Base-by-base conservation (phyloP, 2,329 filamentous ascomycete genomes). In the Ophiostoma perfectum region DNA sequence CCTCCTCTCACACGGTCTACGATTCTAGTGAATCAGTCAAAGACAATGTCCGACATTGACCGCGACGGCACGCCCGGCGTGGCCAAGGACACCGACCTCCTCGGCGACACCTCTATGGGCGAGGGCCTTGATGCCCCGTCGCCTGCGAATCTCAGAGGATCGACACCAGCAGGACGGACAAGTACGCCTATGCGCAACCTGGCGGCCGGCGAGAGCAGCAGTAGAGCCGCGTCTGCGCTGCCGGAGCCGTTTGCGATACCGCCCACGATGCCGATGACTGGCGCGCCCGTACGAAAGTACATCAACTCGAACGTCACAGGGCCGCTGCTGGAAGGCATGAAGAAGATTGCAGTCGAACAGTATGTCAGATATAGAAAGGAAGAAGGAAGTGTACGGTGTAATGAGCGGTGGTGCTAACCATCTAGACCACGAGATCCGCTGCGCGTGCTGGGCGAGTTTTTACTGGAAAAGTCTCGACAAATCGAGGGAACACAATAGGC, bases 261-360 rank as follows among this genome's bases (percentile, higher is more conserved):
- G 1, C 78, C 82, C 12, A 84, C 89, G 74, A 83, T 87, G 14
- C 82, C 85, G 1, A 78, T 83, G 1, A 88, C 91, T 74, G 89
- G 90, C 64, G 90, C 89, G 36, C 86, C 88, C 0, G 86, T 87
- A 5, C 84, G 90, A 62, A 84, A 86, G 73, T 93, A 92, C 76
- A 78, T 93, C 73, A 92, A 92, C 74, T 82, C 83, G 65, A 90
- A 88, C 73, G 84, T 93, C 55, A 90, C 89, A 0, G 85, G 85
- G 0, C 83, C 85, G 39, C 74, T 93, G 69, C 78, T 92, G 52
- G 89, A 92, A 74, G 90, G 89, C 38, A 90, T 93, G 88, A 92
- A 92, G 79, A 78, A 83, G 67, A 76, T 93, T 70, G 88, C 88
- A 4, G 87, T 85, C 72, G 88, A 92, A 58, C 86, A 89, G 90